phyloP scores from a whole-genome alignment of 2,329 filamentous ascomycete genomes.

The Akanthomyces dipterigenus region DNA sequence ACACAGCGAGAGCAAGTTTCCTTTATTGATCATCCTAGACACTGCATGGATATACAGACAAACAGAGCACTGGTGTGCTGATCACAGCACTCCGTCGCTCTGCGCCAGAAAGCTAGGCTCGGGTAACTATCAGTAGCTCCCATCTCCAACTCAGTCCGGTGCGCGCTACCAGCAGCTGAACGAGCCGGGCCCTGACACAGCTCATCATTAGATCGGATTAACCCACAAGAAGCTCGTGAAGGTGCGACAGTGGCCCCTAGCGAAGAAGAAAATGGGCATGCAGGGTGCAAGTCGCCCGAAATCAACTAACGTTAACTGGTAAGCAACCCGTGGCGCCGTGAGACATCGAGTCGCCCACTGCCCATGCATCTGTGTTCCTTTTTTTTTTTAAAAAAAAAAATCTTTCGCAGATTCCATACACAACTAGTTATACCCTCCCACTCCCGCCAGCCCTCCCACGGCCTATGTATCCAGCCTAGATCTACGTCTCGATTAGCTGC shows the following conservation, averaged over 20 bases:
- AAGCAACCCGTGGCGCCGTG: background rate
- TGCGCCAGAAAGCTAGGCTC: too few species aligned
- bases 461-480: background rate
- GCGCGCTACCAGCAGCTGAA: background rate
- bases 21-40: too few species aligned
- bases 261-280: too few species aligned
- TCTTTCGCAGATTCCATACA: background rate
- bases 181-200: background rate
- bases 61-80: too few species aligned
- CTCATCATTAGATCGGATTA: background rate
- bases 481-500: background rate
- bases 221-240: background rate
- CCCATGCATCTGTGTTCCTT: background rate
- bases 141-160: background rate
- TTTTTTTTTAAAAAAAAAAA: background rate
- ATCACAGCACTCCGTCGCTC: too few species aligned
- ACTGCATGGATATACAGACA: too few species aligned
- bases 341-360: slow-evolving; percentile 4
- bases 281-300: background rate
- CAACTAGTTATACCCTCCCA: background rate
- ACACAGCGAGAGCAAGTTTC: too few species aligned
- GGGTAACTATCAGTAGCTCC: too few species aligned
- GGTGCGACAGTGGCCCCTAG: too few species aligned
- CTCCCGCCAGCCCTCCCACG: background rate
- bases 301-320: background rate